Base-by-base conservation (phyloP, 805 yeast genomes). In the Cyberlindnera xylosilytica region DNA sequence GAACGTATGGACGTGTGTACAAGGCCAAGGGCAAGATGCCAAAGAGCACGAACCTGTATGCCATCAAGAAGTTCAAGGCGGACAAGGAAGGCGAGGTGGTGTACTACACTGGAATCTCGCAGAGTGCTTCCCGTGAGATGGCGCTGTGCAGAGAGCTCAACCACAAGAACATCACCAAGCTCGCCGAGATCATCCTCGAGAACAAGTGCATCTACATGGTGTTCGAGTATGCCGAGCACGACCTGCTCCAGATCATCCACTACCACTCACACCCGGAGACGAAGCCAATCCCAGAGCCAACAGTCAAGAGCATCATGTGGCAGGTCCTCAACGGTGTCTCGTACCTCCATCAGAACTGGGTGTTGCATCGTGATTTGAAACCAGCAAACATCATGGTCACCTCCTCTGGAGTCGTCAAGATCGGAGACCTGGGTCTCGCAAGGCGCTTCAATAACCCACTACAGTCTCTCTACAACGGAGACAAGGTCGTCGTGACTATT, bases 371-470 rank as follows among this genome's bases (percentile, higher is more conserved):
- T 48, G 99, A 93, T 64, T 72, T 93, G 50, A 93, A 93, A 57
- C 99, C 99, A 1, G 99, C 99, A 2, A 91, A 91, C 64, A 91
- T 93, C 51, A 93, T 91, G 98, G 96, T 91, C 0, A 80, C 96
- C 0, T 74, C 81, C 8, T 79, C 76, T 45, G 99, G 99, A 0
- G 79, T 81, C n/a, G 93, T 91, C 16, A 93, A 93, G 62, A 90
- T 91, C 47, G 99, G 98, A 18, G 99, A 91, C 66, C 72, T 90
- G 52, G 98, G 98, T 1, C 69, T 90, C 27, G 97, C 97, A 0
- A 72, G 98, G 45, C 79, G 85, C 54, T 90, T 89, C 65, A 83
- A 83, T 50, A 86, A 88, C 55, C 91, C 95, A 24, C 63, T 90
- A 31, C 97, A 90, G 57, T 80, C 93, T 17, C 68, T 90, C 19